Base-by-base conservation (phyloP, 2,329 filamentous ascomycete genomes). In the Fusarium sp. region DNA sequence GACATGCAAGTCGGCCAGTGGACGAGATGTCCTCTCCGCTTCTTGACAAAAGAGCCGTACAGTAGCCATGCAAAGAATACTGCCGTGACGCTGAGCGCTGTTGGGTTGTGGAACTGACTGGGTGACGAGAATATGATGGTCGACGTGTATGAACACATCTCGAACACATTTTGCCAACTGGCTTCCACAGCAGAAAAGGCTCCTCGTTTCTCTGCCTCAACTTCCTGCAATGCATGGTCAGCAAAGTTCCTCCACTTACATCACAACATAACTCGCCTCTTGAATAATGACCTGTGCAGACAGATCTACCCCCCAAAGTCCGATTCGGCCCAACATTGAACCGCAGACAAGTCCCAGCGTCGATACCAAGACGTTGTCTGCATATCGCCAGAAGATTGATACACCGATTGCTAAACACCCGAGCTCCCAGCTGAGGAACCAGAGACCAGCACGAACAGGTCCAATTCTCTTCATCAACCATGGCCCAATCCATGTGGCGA, bases 361-460 rank as follows among this genome's bases (percentile, higher is more conserved):
- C 0, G 87, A 83, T 3, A 85, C 15, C 50, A 85, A 44, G 10
- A 66, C 48, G 20, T 75, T 73, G 10, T 78, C 74, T 5, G 72
- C 78, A 57, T 73, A 75, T 15, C 22, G 56, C 71, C 84, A 84
- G 74, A 88, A 89, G 24, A 84, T 79, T 5, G 78, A 74, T 7
- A 86, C 80, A 0, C 85, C 88, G 0, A 79, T 83, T 3, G 83
- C 83, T 9, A 91, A 82, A 73, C 87, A 90, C 6, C 84, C 64
- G n/a, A 92, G 83, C 78, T 94, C 92, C 88, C 90, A 93, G 63
- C 87, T 90, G 15, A 92, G 78, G 70, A 90, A 90, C 93, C 93
- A 95, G 7, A 94, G 84, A 0, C 92, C 93, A 0, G 88, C 86
- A n/a, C 93, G 84, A 13, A 93, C 84, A 2, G 87, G 82, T 0